These are phyloP conservation scores for Penicillium sp. DNA, from an alignment of 2,329 filamentous ascomycete genomes.

Conservation along the genomic window DNA sequence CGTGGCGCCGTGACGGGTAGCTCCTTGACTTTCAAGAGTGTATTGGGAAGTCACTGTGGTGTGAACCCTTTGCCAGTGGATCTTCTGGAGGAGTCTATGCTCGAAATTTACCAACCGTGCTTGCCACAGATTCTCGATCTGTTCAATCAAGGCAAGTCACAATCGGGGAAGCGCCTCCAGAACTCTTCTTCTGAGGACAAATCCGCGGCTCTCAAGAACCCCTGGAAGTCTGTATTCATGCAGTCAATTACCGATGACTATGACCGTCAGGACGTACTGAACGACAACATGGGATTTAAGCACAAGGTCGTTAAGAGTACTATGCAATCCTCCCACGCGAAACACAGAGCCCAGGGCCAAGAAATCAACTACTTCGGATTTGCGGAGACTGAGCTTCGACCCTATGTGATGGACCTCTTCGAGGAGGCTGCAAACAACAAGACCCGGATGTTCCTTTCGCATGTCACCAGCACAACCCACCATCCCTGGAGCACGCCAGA, in stretches of 20 bases:
- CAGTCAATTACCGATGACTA: slow-evolving; percentile 44
- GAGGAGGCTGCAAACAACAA: slow-evolving; percentile 32
- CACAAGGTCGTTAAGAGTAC: slow-evolving; percentile 30
- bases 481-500: slow-evolving; percentile 46
- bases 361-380: slow-evolving; percentile 48
- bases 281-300: slow-evolving; percentile 39
- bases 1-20: slow-evolving; percentile 41
- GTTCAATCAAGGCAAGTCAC: slow-evolving; percentile 35
- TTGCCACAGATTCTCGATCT: slow-evolving; percentile 40
- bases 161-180: neutral
- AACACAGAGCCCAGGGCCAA: slow-evolving; percentile 34
- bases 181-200: neutral
- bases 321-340: slow-evolving; percentile 29
- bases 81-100: slow-evolving; percentile 38
- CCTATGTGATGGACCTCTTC: slow-evolving; percentile 36
- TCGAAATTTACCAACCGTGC: slow-evolving; percentile 44
- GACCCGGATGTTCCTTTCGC: slow-evolving; percentile 36
- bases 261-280: slow-evolving; percentile 38
- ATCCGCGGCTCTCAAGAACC: slow-evolving; percentile 18
- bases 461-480: slow-evolving; percentile 41
- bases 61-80: slow-evolving; percentile 44
- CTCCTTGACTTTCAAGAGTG: slow-evolving; percentile 42
- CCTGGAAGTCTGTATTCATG: slow-evolving; percentile 40
- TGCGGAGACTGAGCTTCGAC: slow-evolving; percentile 43
- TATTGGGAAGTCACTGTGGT: slow-evolving; percentile 43